Percentiles rank a stretch among this genome's conserved stretches.
phyloP scores from a whole-genome alignment of 371 early-diverging fungal species.

The Mortierella sp. region DNA sequence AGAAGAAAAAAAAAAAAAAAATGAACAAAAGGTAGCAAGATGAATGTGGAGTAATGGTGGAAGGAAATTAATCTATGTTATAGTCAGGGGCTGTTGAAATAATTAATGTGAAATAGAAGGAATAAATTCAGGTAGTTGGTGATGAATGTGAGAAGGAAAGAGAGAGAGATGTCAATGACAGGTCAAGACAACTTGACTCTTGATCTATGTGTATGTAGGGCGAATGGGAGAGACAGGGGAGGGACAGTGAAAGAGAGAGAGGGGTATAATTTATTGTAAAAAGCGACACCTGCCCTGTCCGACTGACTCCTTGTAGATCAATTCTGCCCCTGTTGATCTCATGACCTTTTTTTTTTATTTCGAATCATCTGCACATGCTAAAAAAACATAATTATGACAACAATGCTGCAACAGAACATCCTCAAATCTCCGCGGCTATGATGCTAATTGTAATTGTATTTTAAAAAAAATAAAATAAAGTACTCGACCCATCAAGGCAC shows the following conservation, averaged over 20 bases:
- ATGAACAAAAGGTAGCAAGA: background rate
- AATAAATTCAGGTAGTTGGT: no score
- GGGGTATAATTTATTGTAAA: background rate
- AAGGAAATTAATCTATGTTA: no score
- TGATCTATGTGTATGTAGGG: no score
- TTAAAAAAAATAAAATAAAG: background rate
- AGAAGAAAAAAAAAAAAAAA: conserved; percentile 1
- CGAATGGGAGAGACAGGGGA: no score
- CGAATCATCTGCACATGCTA: background rate
- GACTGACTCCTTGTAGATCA: conserved; percentile 1
- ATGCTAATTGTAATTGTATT: background rate
- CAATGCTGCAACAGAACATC: background rate
- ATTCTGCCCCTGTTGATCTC: conserved; percentile 8
- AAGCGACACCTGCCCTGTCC: background rate
- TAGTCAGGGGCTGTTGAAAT: background rate
- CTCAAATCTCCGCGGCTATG: conserved; percentile 3
- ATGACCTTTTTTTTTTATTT: conserved; percentile 14
- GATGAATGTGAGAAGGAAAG: no score
- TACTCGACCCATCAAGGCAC: no score
- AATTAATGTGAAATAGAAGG: no score
- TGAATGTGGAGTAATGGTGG: no score
- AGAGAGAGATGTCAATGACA: background rate
- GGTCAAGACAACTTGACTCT: background rate
- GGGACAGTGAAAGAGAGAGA: conserved; percentile 3
- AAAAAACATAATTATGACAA: background rate